phyloP scores from a whole-genome alignment of 805 yeast genomes.

The Wickerhamiella slavikovae region DNA sequence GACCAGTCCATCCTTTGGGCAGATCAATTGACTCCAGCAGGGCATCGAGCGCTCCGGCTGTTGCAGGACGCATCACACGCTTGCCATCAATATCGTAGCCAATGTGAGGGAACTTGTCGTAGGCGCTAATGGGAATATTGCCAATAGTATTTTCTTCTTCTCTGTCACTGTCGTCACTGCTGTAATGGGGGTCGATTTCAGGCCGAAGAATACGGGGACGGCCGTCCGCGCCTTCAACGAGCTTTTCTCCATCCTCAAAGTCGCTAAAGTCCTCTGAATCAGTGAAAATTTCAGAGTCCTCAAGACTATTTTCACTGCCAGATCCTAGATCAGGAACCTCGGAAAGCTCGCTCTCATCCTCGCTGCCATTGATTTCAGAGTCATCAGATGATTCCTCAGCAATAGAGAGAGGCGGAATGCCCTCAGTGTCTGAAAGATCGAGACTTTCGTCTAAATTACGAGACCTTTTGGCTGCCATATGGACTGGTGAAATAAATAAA shows the following conservation, averaged over 20 bases:
- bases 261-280: conserved; percentile 13
- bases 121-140: conserved; percentile 77
- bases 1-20: conserved; percentile 98
- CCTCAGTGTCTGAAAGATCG: too few relatives aligned
- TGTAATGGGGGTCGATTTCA: conserved; percentile 87
- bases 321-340: conserved; percentile 26
- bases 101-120: conserved; percentile 92
- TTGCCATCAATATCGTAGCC: conserved; percentile 96
- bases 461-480: too few relatives aligned
- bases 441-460: too few relatives aligned
- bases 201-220: conserved; percentile 58
- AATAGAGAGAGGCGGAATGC: too few relatives aligned
- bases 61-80: conserved; percentile 96
- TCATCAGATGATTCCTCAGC: too few relatives aligned
- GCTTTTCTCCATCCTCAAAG: conserved; percentile 19
- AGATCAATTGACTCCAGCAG: conserved; percentile 76
- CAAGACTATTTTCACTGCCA: conserved; percentile 21
- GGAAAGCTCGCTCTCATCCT: conserved; percentile 9
- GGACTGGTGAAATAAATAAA: too few relatives aligned
- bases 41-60: conserved; percentile 83
- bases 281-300: conserved; percentile 41
- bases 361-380: too few relatives aligned
- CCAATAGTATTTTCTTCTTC: conserved; percentile 80
- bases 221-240: conserved; percentile 40
- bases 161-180: conserved; percentile 76